Percentiles rank a stretch among this genome's conserved stretches.
These are phyloP conservation scores for Kalaharituber pfeilii DNA, from an alignment of 2,329 filamentous ascomycete species.

Conservation along the genomic window DNA sequence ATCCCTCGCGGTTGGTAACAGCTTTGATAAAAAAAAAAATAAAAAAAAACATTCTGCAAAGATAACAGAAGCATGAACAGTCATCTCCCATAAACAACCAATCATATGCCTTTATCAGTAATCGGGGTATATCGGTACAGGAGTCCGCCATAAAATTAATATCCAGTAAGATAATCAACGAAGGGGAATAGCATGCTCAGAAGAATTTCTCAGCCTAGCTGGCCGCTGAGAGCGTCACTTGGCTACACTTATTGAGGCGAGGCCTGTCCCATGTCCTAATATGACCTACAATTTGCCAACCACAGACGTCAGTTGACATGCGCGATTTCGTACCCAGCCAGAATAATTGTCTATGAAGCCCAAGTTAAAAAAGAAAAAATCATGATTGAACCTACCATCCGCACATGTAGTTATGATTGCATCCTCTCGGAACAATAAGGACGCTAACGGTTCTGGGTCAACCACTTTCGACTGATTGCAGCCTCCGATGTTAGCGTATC, in stretches of 20 bases:
- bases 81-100: no score
- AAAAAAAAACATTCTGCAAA: no score
- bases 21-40: no score
- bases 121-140: no score
- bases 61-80: no score
- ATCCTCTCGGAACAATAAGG: constrained; percentile 85
- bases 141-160: background rate
- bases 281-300: constrained; percentile 38
- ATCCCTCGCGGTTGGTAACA: no score
- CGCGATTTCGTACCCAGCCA: background rate
- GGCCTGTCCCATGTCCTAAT: constrained; percentile 59
- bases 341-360: constrained; percentile 14
- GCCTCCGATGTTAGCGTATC: no score
- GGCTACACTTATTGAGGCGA: constrained; percentile 20
- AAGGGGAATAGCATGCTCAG: no score
- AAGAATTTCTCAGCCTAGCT: constrained; percentile 1
- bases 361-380: constrained; percentile 5
- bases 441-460: constrained; percentile 71
- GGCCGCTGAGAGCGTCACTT: constrained; percentile 23
- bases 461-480: constrained; percentile 57
- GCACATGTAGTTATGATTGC: constrained; percentile 85
- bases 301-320: background rate
- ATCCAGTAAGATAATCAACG: background rate
- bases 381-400: constrained; percentile 44
- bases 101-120: no score